Evolutionary conservation across 2,329 filamentous ascomycete genomes (phyloP), one percentile per base, ranked within the genome.

Genomic region (Fusarium sarcochroum): DNA sequence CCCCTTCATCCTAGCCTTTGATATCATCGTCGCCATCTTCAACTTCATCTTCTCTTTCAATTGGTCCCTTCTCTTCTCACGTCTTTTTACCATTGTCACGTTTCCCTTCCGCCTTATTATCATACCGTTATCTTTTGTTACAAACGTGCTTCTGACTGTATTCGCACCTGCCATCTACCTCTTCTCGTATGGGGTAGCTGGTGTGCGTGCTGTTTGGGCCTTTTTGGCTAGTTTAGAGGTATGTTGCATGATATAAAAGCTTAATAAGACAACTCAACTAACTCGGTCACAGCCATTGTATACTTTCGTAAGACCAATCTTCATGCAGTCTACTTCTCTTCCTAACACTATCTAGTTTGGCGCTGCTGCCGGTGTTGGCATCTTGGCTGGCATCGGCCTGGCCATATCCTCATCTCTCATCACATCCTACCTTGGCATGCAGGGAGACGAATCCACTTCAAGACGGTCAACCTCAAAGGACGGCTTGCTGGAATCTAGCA

Each of bases 361-460:
- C 48, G 85, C 89, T 23, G 93, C 92, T 9, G 84, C 87, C 32
- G 78, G 92, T 18, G 83, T 93, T 52, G 93, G 93, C n/a, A 79
- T 90, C 52, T 50, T 87, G 13, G 81, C 89, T 27, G 92, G 91
- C 51, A 77, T 89, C 50, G 68, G 86, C 18, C 77, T 94, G 42
- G 85, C 87, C 73, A 79, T 87, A 53, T 82, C 84, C 18, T 90
- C 89, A 59, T 82, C 80, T 58, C 74, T 86, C 58, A 76, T 92
- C 52, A 83, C 86, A 7, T 82, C 86, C 2, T 70, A 84, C 3
- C 81, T 89, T 58, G 80, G 81, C 55, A 79, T 86, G 68, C 76
- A 78, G 32, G 76, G 78, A 21, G 68, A 71, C 15, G 64, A 72
- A 8, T 64, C 66, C 3, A 42, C 57, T 14, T 48, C 55, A 25